These are phyloP conservation scores for Diplodia sapinea DNA, from an alignment of 2,329 filamentous ascomycete genomes.

Conservation along the genomic window DNA sequence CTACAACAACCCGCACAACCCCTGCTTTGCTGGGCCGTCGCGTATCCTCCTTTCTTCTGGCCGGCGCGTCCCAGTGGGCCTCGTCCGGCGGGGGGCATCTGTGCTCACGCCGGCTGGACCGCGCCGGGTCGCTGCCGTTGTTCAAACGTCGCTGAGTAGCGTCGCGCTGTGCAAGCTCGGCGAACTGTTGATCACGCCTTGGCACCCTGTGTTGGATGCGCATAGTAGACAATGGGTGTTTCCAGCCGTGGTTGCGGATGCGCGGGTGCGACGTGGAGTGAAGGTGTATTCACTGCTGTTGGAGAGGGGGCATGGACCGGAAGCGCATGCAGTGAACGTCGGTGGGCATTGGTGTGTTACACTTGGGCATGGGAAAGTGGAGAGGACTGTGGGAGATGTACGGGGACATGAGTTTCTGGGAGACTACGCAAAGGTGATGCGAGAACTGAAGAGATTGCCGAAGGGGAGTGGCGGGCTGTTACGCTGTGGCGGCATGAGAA, in stretches of 20 bases:
- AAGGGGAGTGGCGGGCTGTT: conserved; percentile 3
- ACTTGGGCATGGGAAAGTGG: conserved; percentile 62
- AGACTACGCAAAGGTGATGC: conserved; percentile 47
- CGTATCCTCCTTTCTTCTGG: conserved; percentile 55
- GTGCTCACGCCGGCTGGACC: conserved; percentile 56
- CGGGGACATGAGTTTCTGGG: conserved; percentile 64
- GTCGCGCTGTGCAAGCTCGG: conserved; percentile 56
- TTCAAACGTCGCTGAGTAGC: conserved; percentile 55
- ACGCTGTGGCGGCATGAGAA: conserved; percentile 12
- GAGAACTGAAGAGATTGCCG: conserved; percentile 12
- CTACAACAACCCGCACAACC: conserved; percentile 52
- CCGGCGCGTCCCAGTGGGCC: conserved; percentile 49
- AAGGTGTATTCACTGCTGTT: conserved; percentile 64
- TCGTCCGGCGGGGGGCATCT: conserved; percentile 53
- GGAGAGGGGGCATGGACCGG: conserved; percentile 51
- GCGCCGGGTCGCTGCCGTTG: conserved; percentile 57
- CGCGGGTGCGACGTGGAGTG: conserved; percentile 54
- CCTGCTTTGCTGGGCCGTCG: conserved; percentile 62
- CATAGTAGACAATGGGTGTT: conserved; percentile 53
- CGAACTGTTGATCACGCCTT: conserved; percentile 61
- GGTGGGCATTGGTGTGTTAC: conserved; percentile 59
- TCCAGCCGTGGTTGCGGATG: conserved; percentile 49
- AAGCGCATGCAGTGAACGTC: conserved; percentile 59
- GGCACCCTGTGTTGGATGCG: conserved; percentile 60
- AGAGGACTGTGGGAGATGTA: conserved; percentile 45